These are phyloP conservation scores for Trypanosoma vivax DNA, from an alignment of 208 protist species.

Conservation along the genomic window DNA sequence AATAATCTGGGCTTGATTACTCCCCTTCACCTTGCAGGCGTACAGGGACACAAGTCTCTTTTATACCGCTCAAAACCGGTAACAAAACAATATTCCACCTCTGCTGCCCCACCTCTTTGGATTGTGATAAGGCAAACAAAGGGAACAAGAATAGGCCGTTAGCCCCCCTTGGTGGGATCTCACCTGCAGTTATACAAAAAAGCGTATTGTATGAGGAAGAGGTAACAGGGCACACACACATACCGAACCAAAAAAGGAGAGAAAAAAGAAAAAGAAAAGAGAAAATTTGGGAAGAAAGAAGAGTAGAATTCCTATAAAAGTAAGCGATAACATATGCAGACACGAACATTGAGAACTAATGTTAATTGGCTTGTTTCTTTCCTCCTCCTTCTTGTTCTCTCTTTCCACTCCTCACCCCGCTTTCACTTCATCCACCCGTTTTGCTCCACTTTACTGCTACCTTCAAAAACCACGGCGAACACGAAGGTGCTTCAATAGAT, in stretches of 20 bases:
- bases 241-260: constrained; percentile 1
- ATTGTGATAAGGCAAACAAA: background rate
- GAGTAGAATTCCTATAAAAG: background rate
- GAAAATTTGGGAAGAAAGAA: background rate
- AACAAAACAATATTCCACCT: no score
- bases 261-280: constrained; percentile 7
- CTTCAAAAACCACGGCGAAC: no score
- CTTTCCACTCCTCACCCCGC: background rate
- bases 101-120: no score
- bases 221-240: no score
- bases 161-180: background rate
- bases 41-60: no score
- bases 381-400: background rate
- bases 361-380: background rate
- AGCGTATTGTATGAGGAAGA: background rate
- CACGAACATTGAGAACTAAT: constrained; percentile 10
- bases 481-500: no score
- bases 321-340: background rate
- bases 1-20: no score
- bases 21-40: no score
- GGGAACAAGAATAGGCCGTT: background rate
- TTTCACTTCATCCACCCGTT: background rate
- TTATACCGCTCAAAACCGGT: no score
- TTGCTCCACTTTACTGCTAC: background rate
- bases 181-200: background rate